Evolutionary conservation across 116 monocot species (phyloP).

Genomic region (Phalaenopsis hybrid): DNA sequence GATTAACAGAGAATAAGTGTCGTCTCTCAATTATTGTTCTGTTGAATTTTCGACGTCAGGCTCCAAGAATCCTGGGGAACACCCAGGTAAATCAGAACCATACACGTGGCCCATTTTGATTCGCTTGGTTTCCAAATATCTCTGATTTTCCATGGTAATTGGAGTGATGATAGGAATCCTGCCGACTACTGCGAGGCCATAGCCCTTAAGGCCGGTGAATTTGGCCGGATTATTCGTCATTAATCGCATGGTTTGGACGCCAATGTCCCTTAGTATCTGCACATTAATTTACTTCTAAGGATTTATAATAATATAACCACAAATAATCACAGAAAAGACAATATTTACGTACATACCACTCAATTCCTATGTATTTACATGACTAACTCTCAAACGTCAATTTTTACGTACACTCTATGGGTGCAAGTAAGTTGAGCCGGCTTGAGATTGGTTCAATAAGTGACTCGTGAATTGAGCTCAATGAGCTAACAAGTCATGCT

Average conservation of each 20-base stretch:
- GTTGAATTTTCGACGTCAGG: background rate
- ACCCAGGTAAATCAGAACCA: conserved; percentile 56
- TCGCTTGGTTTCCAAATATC: conserved; percentile 75
- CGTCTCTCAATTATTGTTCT: background rate
- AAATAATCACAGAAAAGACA: no score
- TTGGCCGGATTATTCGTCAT: conserved; percentile 95
- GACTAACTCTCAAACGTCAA: no score
- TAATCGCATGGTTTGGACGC: conserved; percentile 72
- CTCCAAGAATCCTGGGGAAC: conserved; percentile 10
- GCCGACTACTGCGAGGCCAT: conserved; percentile 68
- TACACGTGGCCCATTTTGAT: conserved; percentile 91
- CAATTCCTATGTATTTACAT: no score
- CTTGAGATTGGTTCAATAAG: no score
- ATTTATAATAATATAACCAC: no score
- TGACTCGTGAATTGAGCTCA: no score
- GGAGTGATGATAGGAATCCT: conserved; percentile 70
- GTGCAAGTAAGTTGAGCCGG: no score
- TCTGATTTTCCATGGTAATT: conserved; percentile 77
- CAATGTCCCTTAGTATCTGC: conserved; percentile 79
- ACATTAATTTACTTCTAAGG: background rate
- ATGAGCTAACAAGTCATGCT: no score
- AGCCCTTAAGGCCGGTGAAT: conserved; percentile 76
- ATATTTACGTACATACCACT: no score
- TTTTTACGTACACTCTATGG: no score
- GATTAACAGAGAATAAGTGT: no score